Evolutionary conservation across 495 filamentous ascomycete species (phyloP).

Genomic region (Gamarada debralockiae): DNA sequence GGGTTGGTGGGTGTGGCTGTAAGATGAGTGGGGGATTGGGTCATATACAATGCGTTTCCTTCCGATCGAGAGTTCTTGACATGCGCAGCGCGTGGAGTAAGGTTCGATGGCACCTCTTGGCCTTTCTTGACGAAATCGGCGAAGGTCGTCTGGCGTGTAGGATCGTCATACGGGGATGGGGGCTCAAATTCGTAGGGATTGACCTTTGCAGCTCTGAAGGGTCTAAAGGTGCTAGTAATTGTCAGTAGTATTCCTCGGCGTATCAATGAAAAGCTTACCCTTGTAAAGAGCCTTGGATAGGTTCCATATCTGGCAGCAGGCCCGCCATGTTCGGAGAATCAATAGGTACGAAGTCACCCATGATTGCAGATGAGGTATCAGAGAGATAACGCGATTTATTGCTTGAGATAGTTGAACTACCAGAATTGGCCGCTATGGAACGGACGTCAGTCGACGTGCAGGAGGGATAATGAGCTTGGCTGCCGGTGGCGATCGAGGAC

Average conservation of each 20-base stretch:
- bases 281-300: neutral
- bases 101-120: neutral
- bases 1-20: neutral
- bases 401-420: conserved; percentile 11
- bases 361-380: conserved; percentile 14
- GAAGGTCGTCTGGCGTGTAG: conserved; percentile 8
- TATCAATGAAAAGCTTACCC: neutral
- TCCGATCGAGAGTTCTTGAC: conserved; percentile 15
- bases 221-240: neutral
- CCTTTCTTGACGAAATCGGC: conserved; percentile 9
- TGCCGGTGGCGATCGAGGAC: neutral
- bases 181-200: conserved; percentile 24
- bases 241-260: neutral
- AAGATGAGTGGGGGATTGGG: neutral
- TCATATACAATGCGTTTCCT: neutral
- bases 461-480: neutral
- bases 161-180: conserved; percentile 3
- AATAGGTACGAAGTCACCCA: conserved; percentile 17
- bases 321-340: neutral
- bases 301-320: neutral
- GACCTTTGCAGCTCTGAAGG: neutral
- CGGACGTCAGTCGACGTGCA: neutral
- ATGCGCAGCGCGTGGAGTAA: conserved; percentile 1
- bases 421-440: neutral
- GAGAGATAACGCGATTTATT: conserved; percentile 7